Evolutionary conservation across 257 asterid genomes (phyloP), one percentile per base, ranked within the genome.

Genomic region (Henckelia pumila): DNA sequence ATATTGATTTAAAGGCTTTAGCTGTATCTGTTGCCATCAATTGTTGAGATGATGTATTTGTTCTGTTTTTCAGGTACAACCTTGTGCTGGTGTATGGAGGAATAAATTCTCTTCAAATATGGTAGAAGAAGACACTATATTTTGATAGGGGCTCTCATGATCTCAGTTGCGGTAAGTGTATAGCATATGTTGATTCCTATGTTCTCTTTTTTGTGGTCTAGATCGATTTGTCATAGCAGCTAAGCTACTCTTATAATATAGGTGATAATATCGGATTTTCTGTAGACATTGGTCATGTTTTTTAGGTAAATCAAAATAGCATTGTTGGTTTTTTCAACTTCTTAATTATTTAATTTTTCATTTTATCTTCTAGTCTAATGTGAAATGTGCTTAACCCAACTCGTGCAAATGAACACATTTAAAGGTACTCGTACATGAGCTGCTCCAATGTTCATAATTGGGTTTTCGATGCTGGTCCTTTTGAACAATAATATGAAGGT

Each of bases 401-500:
- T 76, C 56, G 8, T 77, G 68, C 63, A 66, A 83, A 71, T 86
- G 82, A 94, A 98, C 83, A 91, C 96, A 14, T 94, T 76, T 67
- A 87, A 87, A 89, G 99, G 99, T 61, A 91, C 99, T 79, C 97
- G 98, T 63, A 87, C 94, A 61, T 85, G 93, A 82, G 99, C 99
- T 50, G 96, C 99, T 68, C 44, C 89, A 62, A 79, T 94, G 61
- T 94, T 94, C 73, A 81, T 94, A 19, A 73, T 94, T 79, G 99
- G 99, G 64, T 94, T 94, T 75, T 94, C 98, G 98, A 79, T 94
- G 99, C 88, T 94, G 73, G 99, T 91, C 85, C 99, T 94, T 80
- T 98, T 98, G 55, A 94, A 94, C 83, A 94, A 94, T 81, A 94
- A 98, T 29, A 98, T 94, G 73, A 98, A 91, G 98, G 99, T 91